These are phyloP conservation scores for Lachancea thermotolerans DNA, from an alignment of 805 yeast species.

Conservation along the genomic window DNA sequence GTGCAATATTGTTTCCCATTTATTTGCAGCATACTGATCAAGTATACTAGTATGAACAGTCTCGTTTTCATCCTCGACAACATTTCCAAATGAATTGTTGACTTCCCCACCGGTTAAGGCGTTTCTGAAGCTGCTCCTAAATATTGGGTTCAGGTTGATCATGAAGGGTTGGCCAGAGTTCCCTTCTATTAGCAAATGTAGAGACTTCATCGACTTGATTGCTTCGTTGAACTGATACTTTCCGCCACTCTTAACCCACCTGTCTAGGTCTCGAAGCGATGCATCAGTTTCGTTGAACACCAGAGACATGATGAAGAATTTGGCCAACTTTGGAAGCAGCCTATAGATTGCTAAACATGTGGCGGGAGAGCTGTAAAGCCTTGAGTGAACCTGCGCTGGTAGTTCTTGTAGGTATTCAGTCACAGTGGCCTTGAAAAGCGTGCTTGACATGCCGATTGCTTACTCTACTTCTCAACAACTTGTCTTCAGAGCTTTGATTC, in stretches of 20 bases:
- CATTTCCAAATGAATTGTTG: conserved; percentile 69
- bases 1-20: conserved; percentile 94
- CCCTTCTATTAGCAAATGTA: conserved; percentile 56
- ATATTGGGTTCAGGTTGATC: conserved; percentile 58
- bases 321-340: conserved; percentile 81
- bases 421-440: conserved; percentile 59
- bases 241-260: conserved; percentile 64
- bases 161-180: conserved; percentile 23
- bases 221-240: conserved; percentile 60
- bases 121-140: conserved; percentile 65
- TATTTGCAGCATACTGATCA: conserved; percentile 72
- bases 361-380: conserved; percentile 83
- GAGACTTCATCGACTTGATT: conserved; percentile 61
- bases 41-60: conserved; percentile 58
- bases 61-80: conserved; percentile 49
- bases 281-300: conserved; percentile 73
- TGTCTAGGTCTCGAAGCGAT: conserved; percentile 57
- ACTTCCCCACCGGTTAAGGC: conserved; percentile 78
- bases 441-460: conserved; percentile 19
- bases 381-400: conserved; percentile 77
- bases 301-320: conserved; percentile 81
- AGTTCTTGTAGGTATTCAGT: conserved; percentile 85
- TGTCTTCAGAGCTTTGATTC: not conserved
- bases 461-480: not conserved
- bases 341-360: conserved; percentile 92